Evolutionary conservation across 495 filamentous ascomycete genomes (phyloP).

Genomic region (Sporormia fimetaria): DNA sequence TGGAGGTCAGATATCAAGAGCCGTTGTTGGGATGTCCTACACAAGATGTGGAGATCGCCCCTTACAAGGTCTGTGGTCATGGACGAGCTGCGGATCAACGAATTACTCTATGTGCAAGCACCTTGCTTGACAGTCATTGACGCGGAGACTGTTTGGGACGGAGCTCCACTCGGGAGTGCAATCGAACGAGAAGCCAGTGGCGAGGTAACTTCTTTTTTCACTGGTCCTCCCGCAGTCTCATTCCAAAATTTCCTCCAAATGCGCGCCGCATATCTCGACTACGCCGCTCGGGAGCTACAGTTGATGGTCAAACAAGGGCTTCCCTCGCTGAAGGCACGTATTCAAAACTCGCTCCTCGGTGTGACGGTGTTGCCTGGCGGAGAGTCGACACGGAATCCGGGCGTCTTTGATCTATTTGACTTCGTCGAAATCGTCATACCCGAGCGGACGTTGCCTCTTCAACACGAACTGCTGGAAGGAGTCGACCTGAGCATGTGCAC

Average conservation of each 20-base stretch:
- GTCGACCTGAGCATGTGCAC: conserved; percentile 52
- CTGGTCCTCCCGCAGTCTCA: conserved; percentile 48
- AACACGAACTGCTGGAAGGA: conserved; percentile 45
- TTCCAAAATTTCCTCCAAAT: conserved; percentile 63
- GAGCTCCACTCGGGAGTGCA: conserved; percentile 37
- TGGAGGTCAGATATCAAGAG: conserved; percentile 65
- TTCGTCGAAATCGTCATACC: conserved; percentile 63
- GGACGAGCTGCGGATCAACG: conserved; percentile 61
- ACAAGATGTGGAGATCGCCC: conserved; percentile 70
- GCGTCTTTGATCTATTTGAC: conserved; percentile 87
- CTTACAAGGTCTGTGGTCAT: conserved; percentile 65
- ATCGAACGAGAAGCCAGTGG: conserved; percentile 21
- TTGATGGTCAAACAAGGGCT: conserved; percentile 56
- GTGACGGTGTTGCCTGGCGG: conserved; percentile 52
- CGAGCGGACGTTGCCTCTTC: conserved; percentile 38
- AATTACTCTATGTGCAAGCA: conserved; percentile 62
- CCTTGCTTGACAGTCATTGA: conserved; percentile 52
- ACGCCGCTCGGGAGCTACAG: conserved; percentile 72
- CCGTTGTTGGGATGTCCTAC: conserved; percentile 63
- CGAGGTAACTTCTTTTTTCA: conserved; percentile 44
- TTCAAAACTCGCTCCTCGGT: conserved; percentile 69
- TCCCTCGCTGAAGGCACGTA: conserved; percentile 62
- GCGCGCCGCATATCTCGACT: conserved; percentile 66
- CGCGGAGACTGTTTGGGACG: conserved; percentile 58
- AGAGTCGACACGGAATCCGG: conserved; percentile 50